Conservation (phyloP, 2,329 filamentous ascomycete genomes). For the Neonectria neomacrospora region DNA sequence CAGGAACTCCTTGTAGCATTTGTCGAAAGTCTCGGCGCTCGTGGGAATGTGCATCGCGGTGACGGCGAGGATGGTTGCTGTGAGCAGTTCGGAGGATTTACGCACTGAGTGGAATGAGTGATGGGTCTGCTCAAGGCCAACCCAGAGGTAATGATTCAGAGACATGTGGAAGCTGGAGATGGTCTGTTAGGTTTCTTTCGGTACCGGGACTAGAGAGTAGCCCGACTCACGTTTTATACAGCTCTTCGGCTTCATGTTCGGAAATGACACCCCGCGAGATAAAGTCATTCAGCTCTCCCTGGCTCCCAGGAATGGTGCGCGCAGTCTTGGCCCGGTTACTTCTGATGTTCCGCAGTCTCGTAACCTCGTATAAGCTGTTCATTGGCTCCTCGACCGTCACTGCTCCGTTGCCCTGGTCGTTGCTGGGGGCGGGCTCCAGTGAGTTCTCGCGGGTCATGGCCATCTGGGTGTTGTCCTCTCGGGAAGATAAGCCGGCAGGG, state of each 20-base stretch:
- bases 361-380: slow-evolving; percentile 33
- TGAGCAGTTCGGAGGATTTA: slow-evolving; percentile 65
- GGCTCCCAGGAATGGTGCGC: slow-evolving; percentile 20
- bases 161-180: slow-evolving; percentile 25
- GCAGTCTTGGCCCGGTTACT: slow-evolving; percentile 31
- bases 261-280: slow-evolving; percentile 29
- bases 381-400: slow-evolving; percentile 33
- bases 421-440: slow-evolving; percentile 13
- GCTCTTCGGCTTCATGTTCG: slow-evolving; percentile 28
- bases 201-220: accelerated
- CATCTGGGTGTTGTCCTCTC: slow-evolving; percentile 34
- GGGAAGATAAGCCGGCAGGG: slow-evolving; percentile 23
- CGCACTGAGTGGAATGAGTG: slow-evolving; percentile 61
- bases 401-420: slow-evolving; percentile 24
- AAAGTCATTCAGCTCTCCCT: slow-evolving; percentile 32
- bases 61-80: slow-evolving; percentile 67
- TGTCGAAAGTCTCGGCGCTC: slow-evolving; percentile 54
- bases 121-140: slow-evolving; percentile 43
- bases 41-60: slow-evolving; percentile 68
- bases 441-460: slow-evolving; percentile 34
- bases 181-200: not conserved
- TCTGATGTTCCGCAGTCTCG: slow-evolving; percentile 29
- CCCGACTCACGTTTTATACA: slow-evolving; percentile 28
- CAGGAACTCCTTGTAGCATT: slow-evolving; percentile 67
- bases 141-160: slow-evolving; percentile 33